Percentiles rank a stretch among this genome's conserved stretches.
phyloP scores from a whole-genome alignment of 768 basidiomycete species.

The Termitomyces sp. region DNA sequence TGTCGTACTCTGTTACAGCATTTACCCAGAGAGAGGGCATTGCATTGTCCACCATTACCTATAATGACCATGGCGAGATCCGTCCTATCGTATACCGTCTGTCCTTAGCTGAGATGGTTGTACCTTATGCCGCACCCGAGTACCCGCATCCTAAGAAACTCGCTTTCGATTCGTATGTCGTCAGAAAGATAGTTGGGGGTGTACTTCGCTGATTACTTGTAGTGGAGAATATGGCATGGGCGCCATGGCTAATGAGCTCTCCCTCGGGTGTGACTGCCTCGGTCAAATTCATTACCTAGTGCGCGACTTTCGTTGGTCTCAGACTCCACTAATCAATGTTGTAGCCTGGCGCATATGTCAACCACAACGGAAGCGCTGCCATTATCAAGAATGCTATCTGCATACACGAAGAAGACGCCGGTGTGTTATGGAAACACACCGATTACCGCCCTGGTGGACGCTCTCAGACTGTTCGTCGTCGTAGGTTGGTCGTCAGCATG shows the following conservation, averaged over 20 bases:
- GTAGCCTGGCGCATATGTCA: slow-evolving; percentile 71
- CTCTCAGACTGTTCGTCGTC: slow-evolving; percentile 70
- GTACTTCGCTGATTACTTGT: slow-evolving; percentile 27
- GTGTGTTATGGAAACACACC: slow-evolving; percentile 87
- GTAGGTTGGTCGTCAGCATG: slow-evolving; percentile 84
- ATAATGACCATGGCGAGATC: slow-evolving; percentile 79
- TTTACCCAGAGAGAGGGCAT: slow-evolving; percentile 81
- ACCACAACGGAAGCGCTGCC: slow-evolving; percentile 69
- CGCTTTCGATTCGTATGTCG: slow-evolving; percentile 76
- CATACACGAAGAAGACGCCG: slow-evolving; percentile 93
- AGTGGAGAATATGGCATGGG: slow-evolving; percentile 94
- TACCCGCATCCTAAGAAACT: slow-evolving; percentile 86
- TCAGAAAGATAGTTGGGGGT: slow-evolving; percentile 35
- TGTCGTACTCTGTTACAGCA: slow-evolving; percentile 30
- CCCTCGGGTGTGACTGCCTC: slow-evolving; percentile 85
- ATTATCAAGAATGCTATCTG: slow-evolving; percentile 84
- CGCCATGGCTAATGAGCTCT: slow-evolving; percentile 82
- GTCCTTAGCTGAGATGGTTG: slow-evolving; percentile 88
- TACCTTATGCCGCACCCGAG: slow-evolving; percentile 83
- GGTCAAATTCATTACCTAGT: slow-evolving; percentile 86
- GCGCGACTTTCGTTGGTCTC: slow-evolving; percentile 20
- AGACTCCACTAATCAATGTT: neutral
- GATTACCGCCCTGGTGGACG: slow-evolving; percentile 84
- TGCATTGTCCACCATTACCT: slow-evolving; percentile 83
- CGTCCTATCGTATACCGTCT: slow-evolving; percentile 86